A percentile compares a stretch with the other conserved stretches of the same genome.
phyloP scores from a whole-genome alignment of 148 eudicot genomes.

The Amaranthus cruentus region DNA sequence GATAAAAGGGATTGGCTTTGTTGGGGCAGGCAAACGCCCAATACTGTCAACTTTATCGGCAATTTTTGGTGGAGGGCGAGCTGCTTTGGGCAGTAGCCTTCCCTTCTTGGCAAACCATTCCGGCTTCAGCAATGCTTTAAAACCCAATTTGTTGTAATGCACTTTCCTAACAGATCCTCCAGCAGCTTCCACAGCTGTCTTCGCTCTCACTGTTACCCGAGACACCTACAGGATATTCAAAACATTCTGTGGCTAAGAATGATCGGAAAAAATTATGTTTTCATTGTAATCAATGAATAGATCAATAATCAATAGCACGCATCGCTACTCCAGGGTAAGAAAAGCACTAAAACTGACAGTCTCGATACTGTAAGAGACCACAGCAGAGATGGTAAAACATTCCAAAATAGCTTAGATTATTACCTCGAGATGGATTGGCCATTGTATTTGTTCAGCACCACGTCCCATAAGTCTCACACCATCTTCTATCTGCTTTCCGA shows the following conservation, averaged over 20 bases:
- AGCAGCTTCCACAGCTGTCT: constrained; percentile 86
- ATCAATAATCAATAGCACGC: neutral
- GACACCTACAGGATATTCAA: constrained; percentile 23
- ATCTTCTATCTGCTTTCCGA: constrained; percentile 89
- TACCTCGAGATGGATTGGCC: constrained; percentile 99
- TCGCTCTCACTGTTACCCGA: constrained; percentile 43
- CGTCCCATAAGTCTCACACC: constrained; percentile 98
- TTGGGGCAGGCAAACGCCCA: constrained; percentile 87
- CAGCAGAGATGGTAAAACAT: neutral
- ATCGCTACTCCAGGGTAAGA: neutral
- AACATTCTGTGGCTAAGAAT: neutral
- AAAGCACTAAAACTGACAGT: neutral
- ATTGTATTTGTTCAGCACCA: constrained; percentile 65
- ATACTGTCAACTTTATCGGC: constrained; percentile 85
- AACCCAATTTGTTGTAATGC: constrained; percentile 83
- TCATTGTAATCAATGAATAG: neutral
- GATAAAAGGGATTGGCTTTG: constrained; percentile 64
- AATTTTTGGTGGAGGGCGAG: constrained; percentile 90
- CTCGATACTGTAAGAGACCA: neutral
- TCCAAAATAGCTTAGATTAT: neutral
- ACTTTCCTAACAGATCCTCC: constrained; percentile 93
- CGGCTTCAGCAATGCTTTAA: constrained; percentile 79
- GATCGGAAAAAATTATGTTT: neutral
- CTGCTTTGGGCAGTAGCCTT: constrained; percentile 71
- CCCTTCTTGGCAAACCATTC: constrained; percentile 98